A percentile compares a stretch with the other conserved stretches of the same genome.
Evolutionary conservation across 1,284 basidiomycete genomes (phyloP).

Genomic region (Naganishia cerealis): DNA sequence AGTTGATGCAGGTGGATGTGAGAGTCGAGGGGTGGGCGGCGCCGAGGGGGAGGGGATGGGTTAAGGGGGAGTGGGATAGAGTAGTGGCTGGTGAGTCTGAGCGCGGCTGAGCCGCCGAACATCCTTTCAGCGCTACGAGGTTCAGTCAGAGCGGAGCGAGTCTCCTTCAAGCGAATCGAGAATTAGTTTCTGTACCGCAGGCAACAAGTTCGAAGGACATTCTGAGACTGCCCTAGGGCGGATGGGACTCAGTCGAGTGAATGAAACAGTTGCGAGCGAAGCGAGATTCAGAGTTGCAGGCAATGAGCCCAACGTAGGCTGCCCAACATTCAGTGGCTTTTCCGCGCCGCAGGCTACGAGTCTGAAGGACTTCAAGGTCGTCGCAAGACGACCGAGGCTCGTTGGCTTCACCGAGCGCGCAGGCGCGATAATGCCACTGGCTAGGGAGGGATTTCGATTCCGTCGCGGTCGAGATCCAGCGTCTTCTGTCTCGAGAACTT

Average conservation of each 20-base stretch:
- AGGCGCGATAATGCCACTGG: no score
- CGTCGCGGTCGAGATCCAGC: no score
- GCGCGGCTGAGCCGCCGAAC: no score
- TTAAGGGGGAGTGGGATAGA: slow-evolving; percentile 3
- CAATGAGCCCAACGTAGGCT: no score
- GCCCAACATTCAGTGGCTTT: no score
- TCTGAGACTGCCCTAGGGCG: background rate
- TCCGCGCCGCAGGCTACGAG: background rate
- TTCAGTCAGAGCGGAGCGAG: background rate
- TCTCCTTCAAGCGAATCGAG: background rate
- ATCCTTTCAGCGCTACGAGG: no score
- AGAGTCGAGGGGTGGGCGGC: slow-evolving; percentile 38
- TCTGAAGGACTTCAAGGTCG: background rate
- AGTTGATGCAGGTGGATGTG: slow-evolving; percentile 50
- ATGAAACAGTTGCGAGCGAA: no score
- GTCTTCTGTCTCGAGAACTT: no score
- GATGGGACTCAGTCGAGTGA: no score
- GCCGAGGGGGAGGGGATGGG: slow-evolving; percentile 6
- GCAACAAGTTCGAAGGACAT: background rate
- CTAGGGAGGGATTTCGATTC: no score
- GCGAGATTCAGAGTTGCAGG: no score
- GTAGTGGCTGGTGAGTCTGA: background rate
- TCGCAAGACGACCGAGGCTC: background rate
- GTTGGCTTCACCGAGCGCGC: no score
- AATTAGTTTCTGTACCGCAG: background rate